Evolutionary conservation across 2,329 filamentous ascomycete species (phyloP).

Genomic region (Aspergillus fumigatus): DNA sequence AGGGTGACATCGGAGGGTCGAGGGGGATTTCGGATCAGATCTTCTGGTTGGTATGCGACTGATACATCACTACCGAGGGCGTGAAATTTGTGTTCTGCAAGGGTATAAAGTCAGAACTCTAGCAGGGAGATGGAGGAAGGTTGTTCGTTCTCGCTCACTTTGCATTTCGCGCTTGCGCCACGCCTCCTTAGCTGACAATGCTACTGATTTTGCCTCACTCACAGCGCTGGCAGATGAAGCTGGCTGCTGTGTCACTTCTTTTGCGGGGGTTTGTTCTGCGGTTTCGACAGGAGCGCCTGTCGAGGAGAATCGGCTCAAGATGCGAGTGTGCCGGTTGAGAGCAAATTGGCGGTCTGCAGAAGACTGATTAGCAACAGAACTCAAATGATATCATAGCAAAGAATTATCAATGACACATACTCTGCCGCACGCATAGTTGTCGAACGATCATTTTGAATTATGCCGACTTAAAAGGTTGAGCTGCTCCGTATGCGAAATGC

Average conservation of each 20-base stretch:
- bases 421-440: constrained; percentile 36
- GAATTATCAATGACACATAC: constrained; percentile 21
- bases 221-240: constrained; percentile 10
- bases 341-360: constrained; percentile 34
- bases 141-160: constrained; percentile 19
- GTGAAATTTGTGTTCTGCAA: constrained; percentile 28
- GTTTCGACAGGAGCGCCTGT: constrained; percentile 26
- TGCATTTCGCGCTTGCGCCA: constrained; percentile 15
- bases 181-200: constrained; percentile 6
- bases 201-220: constrained; percentile 5
- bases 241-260: constrained; percentile 6
- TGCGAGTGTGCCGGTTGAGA: constrained; percentile 28
- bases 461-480: constrained; percentile 10
- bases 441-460: constrained; percentile 39
- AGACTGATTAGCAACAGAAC: constrained; percentile 10
- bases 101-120: no score
- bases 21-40: constrained; percentile 63
- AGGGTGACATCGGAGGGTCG: constrained; percentile 76
- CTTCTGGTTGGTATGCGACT: constrained; percentile 29
- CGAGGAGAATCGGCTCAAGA: constrained; percentile 31
- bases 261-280: constrained; percentile 16
- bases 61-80: constrained; percentile 27
- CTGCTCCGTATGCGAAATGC: constrained; percentile 15
- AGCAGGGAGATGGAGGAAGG: neutral
- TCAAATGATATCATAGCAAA: neutral